A percentile compares a stretch with the other conserved stretches of the same genome.
phyloP scores from a whole-genome alignment of 441 rosid species.

The Kokia cookei region DNA sequence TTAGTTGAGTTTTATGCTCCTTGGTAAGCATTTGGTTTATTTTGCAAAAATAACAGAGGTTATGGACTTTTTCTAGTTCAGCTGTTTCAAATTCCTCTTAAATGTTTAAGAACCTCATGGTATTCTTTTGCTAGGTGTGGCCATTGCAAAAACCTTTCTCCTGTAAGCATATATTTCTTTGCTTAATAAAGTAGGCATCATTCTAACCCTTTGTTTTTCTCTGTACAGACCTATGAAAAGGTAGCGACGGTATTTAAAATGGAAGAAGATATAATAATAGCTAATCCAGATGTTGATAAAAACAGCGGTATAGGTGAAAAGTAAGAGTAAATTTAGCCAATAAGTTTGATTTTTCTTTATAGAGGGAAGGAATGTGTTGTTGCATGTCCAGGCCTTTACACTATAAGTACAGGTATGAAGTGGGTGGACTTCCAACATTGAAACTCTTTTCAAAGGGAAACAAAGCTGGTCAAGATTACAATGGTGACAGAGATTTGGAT shows the following conservation, averaged over 20 bases:
- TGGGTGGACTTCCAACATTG: slow-evolving; percentile 86
- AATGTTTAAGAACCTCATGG: not conserved
- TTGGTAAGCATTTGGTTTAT: slow-evolving; percentile 39
- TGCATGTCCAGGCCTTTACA: not conserved
- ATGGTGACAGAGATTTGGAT: slow-evolving; percentile 79
- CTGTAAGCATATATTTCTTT: slow-evolving; percentile 39
- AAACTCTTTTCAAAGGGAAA: slow-evolving; percentile 86
- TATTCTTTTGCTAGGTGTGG: slow-evolving; percentile 48
- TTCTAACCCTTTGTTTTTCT: not conserved
- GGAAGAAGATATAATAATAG: no score
- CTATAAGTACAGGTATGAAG: slow-evolving; percentile 56
- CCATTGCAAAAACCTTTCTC: slow-evolving; percentile 69
- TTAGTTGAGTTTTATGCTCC: slow-evolving; percentile 96
- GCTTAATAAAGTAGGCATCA: not conserved
- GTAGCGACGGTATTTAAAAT: no score
- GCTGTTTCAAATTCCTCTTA: not conserved
- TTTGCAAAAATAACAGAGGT: not conserved
- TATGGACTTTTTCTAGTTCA: not conserved
- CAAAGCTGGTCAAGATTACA: slow-evolving; percentile 91
- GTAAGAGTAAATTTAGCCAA: not conserved
- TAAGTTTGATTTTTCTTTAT: not conserved
- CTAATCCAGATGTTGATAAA: not conserved
- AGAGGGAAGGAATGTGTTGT: not conserved
- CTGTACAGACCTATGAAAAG: not conserved
- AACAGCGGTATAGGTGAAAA: not conserved